phyloP scores from a whole-genome alignment of 805 yeast genomes.

The Saturnispora quitensis region DNA sequence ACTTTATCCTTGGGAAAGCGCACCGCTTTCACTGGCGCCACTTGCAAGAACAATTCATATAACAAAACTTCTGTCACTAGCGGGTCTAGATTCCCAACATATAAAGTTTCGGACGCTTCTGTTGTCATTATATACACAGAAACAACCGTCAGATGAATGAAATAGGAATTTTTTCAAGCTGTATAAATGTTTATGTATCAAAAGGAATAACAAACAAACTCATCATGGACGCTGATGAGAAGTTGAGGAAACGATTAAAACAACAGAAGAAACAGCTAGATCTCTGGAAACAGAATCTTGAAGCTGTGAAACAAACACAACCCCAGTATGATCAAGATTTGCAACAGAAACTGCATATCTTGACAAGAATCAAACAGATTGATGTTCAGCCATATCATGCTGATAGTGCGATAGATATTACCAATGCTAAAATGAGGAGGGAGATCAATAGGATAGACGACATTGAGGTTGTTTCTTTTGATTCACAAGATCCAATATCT shows the following conservation, averaged over 20 bases:
- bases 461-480: neutral
- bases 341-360: constrained; percentile 1
- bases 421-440: neutral
- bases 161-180: neutral
- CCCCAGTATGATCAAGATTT: neutral
- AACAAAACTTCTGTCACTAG: constrained; percentile 61
- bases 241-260: neutral
- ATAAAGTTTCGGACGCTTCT: constrained; percentile 42
- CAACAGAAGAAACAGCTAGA: neutral
- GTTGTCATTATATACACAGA: neutral
- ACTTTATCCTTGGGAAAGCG: constrained; percentile 76
- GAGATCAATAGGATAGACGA: neutral
- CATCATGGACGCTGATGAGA: neutral
- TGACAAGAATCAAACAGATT: constrained; percentile 1
- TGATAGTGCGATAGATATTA: neutral
- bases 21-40: constrained; percentile 65
- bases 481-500: neutral
- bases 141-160: neutral
- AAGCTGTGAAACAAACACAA: neutral
- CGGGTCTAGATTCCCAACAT: constrained; percentile 76
- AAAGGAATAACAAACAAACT: neutral
- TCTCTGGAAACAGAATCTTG: neutral
- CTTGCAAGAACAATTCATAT: constrained; percentile 77
- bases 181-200: neutral
- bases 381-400: neutral